Percentiles rank a stretch among this genome's conserved stretches.
Conservation (phyloP, 768 basidiomycete species). For the Tremella mesenterica region DNA sequence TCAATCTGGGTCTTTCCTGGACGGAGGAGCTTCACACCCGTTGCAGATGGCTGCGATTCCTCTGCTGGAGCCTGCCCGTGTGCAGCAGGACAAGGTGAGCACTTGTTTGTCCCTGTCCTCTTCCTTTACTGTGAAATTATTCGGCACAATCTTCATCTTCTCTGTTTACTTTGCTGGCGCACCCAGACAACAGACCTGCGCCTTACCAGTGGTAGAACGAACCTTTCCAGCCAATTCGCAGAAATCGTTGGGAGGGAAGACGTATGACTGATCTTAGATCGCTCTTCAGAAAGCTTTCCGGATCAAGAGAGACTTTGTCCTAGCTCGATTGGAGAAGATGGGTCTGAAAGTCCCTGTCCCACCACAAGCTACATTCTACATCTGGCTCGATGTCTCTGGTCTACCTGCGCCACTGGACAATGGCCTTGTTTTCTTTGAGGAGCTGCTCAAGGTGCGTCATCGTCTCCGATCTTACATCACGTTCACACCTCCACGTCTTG, state of each 20-base stretch:
- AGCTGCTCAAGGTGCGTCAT: slow-evolving; percentile 71
- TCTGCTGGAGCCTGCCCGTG: slow-evolving; percentile 64
- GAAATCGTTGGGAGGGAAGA: no score
- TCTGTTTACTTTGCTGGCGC: no score
- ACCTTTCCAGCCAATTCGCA: no score
- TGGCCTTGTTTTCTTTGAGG: slow-evolving; percentile 90
- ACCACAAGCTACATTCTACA: slow-evolving; percentile 73
- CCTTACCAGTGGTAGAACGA: no score
- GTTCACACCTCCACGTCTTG: background rate
- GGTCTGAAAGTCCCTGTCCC: slow-evolving; percentile 59
- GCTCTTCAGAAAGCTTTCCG: slow-evolving; percentile 87
- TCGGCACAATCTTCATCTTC: no score
- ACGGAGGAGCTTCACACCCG: slow-evolving; percentile 92
- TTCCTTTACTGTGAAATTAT: no score
- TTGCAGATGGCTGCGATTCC: slow-evolving; percentile 85
- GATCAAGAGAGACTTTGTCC: slow-evolving; percentile 79
- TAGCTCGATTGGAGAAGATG: slow-evolving; percentile 67
- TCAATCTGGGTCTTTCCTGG: slow-evolving; percentile 89
- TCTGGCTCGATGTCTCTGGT: slow-evolving; percentile 79
- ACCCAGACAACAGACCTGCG: no score
- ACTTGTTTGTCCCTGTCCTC: no score
- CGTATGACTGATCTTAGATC: no score
- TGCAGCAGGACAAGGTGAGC: slow-evolving; percentile 65
- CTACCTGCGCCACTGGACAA: slow-evolving; percentile 77
- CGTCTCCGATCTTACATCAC: no score